These are phyloP conservation scores for Aureobasidium sp. DNA, from an alignment of 2,329 filamentous ascomycete species.

Conservation along the genomic window DNA sequence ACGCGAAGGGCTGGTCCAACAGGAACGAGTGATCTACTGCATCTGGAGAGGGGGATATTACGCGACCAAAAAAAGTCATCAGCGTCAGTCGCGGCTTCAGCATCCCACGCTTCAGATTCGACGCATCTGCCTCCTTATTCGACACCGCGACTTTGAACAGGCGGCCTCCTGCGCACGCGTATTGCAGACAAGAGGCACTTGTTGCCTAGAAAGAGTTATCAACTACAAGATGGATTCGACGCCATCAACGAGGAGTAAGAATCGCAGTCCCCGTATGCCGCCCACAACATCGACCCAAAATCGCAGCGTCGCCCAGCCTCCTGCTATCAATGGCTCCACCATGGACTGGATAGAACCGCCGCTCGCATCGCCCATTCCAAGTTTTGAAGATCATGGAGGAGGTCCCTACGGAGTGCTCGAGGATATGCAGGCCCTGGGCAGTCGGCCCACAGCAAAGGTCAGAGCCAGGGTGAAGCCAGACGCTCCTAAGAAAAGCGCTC, in stretches of 20 bases:
- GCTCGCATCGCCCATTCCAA: conserved; percentile 48
- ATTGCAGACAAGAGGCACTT: not conserved
- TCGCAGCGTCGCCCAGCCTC: not conserved
- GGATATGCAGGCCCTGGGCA: conserved; percentile 75
- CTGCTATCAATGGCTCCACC: not conserved
- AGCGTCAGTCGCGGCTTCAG: not conserved
- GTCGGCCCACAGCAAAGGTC: conserved; percentile 55
- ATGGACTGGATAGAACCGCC: conserved; percentile 46
- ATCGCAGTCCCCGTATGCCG: conserved; percentile 5
- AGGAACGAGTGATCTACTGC: not conserved
- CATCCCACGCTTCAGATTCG: not conserved
- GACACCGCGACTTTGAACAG: not conserved
- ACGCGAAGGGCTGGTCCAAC: not conserved
- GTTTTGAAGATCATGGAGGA: conserved; percentile 70
- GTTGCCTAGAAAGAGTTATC: conserved; percentile 4
- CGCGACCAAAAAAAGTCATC: conserved; percentile 1
- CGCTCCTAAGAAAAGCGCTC: conserved; percentile 32
- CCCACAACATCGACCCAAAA: not conserved
- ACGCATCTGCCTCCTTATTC: conserved; percentile 2
- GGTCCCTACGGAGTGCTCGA: conserved; percentile 67
- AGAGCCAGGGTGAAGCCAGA: conserved; percentile 44
- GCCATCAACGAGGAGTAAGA: not conserved
- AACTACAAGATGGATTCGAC: conserved; percentile 4
- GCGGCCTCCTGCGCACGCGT: not conserved
- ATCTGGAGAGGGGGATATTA: not conserved